Evolutionary conservation across 2,329 filamentous ascomycete species (phyloP).

Genomic region (Mycosphaerella arachidis): DNA sequence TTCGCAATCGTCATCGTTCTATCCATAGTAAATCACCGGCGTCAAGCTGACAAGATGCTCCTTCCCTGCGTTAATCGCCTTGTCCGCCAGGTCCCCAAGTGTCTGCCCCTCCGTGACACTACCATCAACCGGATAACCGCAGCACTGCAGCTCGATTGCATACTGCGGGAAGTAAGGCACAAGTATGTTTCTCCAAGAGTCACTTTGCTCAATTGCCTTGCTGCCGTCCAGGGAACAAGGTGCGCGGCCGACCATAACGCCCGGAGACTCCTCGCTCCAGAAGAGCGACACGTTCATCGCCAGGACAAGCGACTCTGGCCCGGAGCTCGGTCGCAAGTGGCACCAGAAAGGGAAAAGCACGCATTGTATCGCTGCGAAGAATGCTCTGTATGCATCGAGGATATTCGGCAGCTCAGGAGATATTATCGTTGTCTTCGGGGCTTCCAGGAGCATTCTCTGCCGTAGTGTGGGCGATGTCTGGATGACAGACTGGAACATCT

Average conservation of each 20-base stretch:
- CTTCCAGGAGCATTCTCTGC: conserved; percentile 18
- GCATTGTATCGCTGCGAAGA: conserved; percentile 19
- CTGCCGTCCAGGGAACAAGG: conserved; percentile 14
- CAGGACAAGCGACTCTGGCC: conserved; percentile 12
- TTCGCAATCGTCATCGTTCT: neutral
- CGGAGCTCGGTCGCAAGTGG: conserved; percentile 15
- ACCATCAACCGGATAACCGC: conserved; percentile 20
- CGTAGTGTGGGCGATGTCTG: conserved; percentile 16
- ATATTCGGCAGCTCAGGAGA: conserved; percentile 10
- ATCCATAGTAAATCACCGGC: conserved; percentile 17
- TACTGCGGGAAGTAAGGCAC: conserved; percentile 19
- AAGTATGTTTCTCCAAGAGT: conserved; percentile 19
- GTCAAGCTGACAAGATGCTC: conserved; percentile 16
- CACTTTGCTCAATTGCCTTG: conserved; percentile 14
- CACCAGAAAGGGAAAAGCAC: conserved; percentile 23
- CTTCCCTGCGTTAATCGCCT: conserved; percentile 18
- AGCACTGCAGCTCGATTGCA: conserved; percentile 20
- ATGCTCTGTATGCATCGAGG: conserved; percentile 16
- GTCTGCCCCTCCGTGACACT: conserved; percentile 11
- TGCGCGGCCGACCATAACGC: conserved; percentile 11
- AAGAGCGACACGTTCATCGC: conserved; percentile 21
- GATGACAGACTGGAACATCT: conserved; percentile 16
- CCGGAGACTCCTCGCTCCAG: conserved; percentile 18
- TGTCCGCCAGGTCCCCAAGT: conserved; percentile 21
- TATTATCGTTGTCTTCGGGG: conserved; percentile 1